Conservation (phyloP, 306 rosid genomes). For the Alnus rubra region DNA sequence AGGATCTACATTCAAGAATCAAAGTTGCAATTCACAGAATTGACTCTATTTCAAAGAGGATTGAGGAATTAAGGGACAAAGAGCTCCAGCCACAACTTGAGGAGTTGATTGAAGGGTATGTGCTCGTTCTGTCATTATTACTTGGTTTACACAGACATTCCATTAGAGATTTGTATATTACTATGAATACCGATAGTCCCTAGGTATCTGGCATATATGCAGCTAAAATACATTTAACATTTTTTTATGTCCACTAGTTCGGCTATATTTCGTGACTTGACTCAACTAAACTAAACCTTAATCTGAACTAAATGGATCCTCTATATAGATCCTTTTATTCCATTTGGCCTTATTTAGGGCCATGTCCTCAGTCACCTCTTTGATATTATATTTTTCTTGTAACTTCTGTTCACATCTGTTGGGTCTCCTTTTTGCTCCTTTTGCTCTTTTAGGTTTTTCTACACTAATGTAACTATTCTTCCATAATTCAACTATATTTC, state of each 20-base stretch:
- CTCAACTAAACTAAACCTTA: background rate
- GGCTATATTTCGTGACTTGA: background rate
- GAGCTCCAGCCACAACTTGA: conserved; percentile 98
- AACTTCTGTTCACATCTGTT: background rate
- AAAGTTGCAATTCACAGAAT: conserved; percentile 79
- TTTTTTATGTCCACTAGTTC: background rate
- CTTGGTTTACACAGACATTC: background rate
- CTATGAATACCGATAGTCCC: background rate
- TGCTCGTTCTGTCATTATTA: conserved; percentile 17
- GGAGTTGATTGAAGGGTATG: conserved; percentile 90
- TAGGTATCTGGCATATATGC: background rate
- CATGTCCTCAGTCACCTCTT: background rate
- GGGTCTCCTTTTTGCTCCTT: background rate
- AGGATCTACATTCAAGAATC: conserved; percentile 93
- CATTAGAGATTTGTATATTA: background rate
- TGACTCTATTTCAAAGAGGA: conserved; percentile 88
- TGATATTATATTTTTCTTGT: background rate
- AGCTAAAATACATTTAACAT: background rate
- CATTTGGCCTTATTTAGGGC: background rate
- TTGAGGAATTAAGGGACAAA: conserved; percentile 85
- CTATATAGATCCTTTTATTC: background rate
- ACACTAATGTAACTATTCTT: background rate
- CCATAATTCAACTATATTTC: background rate
- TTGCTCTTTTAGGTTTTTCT: background rate
- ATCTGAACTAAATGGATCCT: background rate